Evolutionary conservation across 257 asterid genomes (phyloP), one percentile per base, ranked within the genome.

Genomic region (Nyctanthes arbortristis): DNA sequence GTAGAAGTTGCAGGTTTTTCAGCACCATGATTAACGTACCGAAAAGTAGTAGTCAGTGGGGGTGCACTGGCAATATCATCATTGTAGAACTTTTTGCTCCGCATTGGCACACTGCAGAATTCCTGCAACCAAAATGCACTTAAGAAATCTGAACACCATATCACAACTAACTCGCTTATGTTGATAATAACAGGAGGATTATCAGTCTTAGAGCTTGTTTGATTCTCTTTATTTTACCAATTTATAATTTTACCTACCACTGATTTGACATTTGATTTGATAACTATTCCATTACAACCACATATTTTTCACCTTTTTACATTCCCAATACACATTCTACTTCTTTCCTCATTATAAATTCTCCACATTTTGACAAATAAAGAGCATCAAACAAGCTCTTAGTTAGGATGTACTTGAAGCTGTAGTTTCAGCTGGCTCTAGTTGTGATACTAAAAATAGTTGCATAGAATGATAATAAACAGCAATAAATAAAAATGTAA

Each of bases 41-140:
- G 66, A 59, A 64, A 65, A 27, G 85, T 75, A 35, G 77, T 75
- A 58, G 65, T 56, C 66, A 93, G 29, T 0, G 96, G 98, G 3
- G 97, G 96, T 35, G 97, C 98, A 81, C 96, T 90, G 12, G 98
- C 96, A 70, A 60, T 68, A 72, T 74, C 88, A n/a, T 76, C 75
- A 31, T 80, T 80, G 20, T 43, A 30, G 20, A 71, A 59, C 37
- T 79, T 69, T 61, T 12, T 62, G 16, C 43, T 79, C 79, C 73
- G 76, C 82, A 58, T 9, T 20, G 74, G 63, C 24, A 56, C 65
- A 57, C 61, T 52, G 16, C 61, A 49, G 32, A 56, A 68, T 36
- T 61, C 87, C 82, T 79, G 84, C 65, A 60, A 78, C 31, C 66
- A 74, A 30, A 22, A 40, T 24, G 35, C 49, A 66, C 10, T 63